These are phyloP conservation scores for Suhomyces sp. DNA, from an alignment of 805 yeast species.

Conservation along the genomic window DNA sequence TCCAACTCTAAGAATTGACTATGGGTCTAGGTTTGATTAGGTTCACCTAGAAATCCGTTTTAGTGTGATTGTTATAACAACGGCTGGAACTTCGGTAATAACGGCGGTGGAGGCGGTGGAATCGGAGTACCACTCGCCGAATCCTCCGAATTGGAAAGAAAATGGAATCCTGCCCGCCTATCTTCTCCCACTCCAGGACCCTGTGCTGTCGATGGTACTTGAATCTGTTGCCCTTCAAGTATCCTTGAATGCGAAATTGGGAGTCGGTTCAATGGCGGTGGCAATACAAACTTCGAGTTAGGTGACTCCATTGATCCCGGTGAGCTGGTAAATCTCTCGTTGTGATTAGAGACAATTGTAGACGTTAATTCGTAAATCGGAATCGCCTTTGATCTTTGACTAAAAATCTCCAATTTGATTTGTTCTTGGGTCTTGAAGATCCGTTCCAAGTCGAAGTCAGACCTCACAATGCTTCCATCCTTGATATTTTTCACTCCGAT, in stretches of 20 bases:
- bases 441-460: slow-evolving; percentile 40
- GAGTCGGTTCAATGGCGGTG: slow-evolving; percentile 29
- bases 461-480: slow-evolving; percentile 25
- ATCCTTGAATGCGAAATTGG: slow-evolving; percentile 12
- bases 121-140: slow-evolving; percentile 5
- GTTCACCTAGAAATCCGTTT: too few species aligned
- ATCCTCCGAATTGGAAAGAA: slow-evolving; percentile 23
- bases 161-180: slow-evolving; percentile 13
- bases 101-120: slow-evolving; percentile 14
- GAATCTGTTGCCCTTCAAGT: neutral
- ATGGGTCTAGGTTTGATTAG: too few species aligned
- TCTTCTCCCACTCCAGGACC: slow-evolving; percentile 8
- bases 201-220: neutral
- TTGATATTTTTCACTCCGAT: slow-evolving; percentile 28
- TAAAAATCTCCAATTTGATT: slow-evolving; percentile 39
- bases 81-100: slow-evolving; percentile 33
- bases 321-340: neutral
- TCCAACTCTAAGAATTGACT: neutral
- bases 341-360: slow-evolving; percentile 23
- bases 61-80: too few species aligned
- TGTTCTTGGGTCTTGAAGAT: slow-evolving; percentile 29
- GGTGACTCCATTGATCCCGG: slow-evolving; percentile 14
- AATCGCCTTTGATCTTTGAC: slow-evolving; percentile 33
- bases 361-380: slow-evolving; percentile 39
- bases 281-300: slow-evolving; percentile 33